phyloP scores from a whole-genome alignment of 148 eudicot genomes.

The Diospyros lotus region DNA sequence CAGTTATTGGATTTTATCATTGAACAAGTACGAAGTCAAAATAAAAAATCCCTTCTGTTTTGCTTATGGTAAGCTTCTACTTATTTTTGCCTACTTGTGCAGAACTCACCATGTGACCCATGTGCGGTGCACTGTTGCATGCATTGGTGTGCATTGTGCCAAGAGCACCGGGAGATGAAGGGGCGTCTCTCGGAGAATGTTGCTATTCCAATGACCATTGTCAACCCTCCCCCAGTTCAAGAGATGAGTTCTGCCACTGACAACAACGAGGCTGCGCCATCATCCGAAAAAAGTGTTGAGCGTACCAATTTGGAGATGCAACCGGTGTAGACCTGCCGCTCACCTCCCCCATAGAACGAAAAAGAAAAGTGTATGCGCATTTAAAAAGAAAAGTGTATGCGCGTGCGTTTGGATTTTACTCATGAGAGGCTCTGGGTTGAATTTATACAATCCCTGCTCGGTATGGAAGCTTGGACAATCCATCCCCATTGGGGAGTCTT shows the following conservation, averaged over 20 bases:
- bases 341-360: too few relatives aligned
- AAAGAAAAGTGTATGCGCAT: too few relatives aligned
- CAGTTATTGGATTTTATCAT: too few relatives aligned
- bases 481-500: too few relatives aligned
- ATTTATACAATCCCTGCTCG: too few relatives aligned
- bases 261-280: slow-evolving; percentile 29
- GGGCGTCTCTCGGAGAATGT: slow-evolving; percentile 64
- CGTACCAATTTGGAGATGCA: slow-evolving; percentile 70
- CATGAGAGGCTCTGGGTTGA: too few relatives aligned
- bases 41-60: neutral
- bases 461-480: too few relatives aligned
- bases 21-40: too few relatives aligned
- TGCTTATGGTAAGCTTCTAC: neutral
- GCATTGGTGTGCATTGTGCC: slow-evolving; percentile 99
- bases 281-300: slow-evolving; percentile 35
- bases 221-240: slow-evolving; percentile 82
- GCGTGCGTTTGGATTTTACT: too few relatives aligned
- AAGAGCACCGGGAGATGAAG: slow-evolving; percentile 97
- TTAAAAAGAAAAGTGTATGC: too few relatives aligned
- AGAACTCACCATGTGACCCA: slow-evolving; percentile 94
- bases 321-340: slow-evolving; percentile 38
- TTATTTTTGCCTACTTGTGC: slow-evolving; percentile 17
- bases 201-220: slow-evolving; percentile 50
- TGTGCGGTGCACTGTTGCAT: slow-evolving; percentile 90
- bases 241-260: slow-evolving; percentile 59